phyloP scores from a whole-genome alignment of 2,329 filamentous ascomycete species.

The Fusarium sp. region DNA sequence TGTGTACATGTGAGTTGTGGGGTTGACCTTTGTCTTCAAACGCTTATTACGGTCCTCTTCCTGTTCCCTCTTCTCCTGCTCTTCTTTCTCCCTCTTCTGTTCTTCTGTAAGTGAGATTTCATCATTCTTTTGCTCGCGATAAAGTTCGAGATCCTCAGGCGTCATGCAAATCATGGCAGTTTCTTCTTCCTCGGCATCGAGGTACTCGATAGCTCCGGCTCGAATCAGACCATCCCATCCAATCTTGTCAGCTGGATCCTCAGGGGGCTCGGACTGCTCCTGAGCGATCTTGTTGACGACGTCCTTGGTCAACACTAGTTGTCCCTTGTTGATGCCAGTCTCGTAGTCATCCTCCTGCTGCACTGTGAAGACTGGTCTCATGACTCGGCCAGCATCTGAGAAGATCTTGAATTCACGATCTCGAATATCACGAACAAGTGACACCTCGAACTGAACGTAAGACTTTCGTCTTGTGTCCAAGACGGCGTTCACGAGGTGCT shows the following conservation, averaged over 20 bases:
- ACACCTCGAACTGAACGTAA: conserved; percentile 91
- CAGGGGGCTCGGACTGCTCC: conserved; percentile 75
- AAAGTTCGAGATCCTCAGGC: conserved; percentile 90
- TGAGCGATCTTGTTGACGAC: conserved; percentile 81
- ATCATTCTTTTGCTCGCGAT: conserved; percentile 76
- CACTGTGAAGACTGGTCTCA: conserved; percentile 92
- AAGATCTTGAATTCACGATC: conserved; percentile 99
- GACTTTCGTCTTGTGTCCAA: conserved; percentile 82
- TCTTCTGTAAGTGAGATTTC: conserved; percentile 56
- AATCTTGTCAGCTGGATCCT: conserved; percentile 73
- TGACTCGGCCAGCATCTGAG: conserved; percentile 95
- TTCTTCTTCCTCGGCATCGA: conserved; percentile 98
- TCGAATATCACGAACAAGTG: conserved; percentile 93
- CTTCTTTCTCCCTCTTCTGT: conserved; percentile 54
- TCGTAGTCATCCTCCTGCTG: conserved; percentile 86
- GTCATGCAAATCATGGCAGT: conserved; percentile 99
- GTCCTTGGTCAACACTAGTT: conserved; percentile 86
- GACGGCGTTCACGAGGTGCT: conserved; percentile 84
- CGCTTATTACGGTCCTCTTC: conserved; percentile 82
- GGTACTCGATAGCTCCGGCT: conserved; percentile 90
- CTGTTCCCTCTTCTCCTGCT: conserved; percentile 52
- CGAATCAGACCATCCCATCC: conserved; percentile 91
- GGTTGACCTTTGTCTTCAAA: conserved; percentile 88
- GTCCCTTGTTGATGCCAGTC: conserved; percentile 69
- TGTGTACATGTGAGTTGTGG: conserved; percentile 91